A percentile compares a stretch with the other conserved stretches of the same genome.
phyloP scores from a whole-genome alignment of 108 stramenopile genomes.

The Fragilaria crotonensis region DNA sequence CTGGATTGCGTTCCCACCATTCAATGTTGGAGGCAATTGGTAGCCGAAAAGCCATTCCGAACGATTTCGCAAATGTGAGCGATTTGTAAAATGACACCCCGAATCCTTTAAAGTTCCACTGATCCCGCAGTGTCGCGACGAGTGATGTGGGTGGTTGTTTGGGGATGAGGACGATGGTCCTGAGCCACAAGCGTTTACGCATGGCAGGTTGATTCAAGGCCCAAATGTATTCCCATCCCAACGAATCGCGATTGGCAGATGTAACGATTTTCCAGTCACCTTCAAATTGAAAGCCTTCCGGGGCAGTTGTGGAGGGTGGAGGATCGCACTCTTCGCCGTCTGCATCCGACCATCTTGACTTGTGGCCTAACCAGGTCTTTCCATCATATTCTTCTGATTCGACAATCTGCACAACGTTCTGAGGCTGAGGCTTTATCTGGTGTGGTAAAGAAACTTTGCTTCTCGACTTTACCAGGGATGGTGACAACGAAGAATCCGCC shows the following conservation, averaged over 20 bases:
- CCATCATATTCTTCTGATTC: slow-evolving; percentile 47
- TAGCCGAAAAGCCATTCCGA: slow-evolving; percentile 51
- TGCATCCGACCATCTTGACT: slow-evolving; percentile 19
- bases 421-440: not conserved
- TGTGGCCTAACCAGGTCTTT: slow-evolving; percentile 23
- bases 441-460: too few species aligned
- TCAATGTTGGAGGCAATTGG: slow-evolving; percentile 60
- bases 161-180: slow-evolving; percentile 14
- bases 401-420: slow-evolving; percentile 17
- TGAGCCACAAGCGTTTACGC: slow-evolving; percentile 61
- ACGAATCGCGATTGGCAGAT: slow-evolving; percentile 34
- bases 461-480: too few species aligned
- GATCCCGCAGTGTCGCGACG: slow-evolving; percentile 20
- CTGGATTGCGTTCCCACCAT: slow-evolving; percentile 49
- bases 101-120: slow-evolving; percentile 76
- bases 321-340: slow-evolving; percentile 15
- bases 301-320: slow-evolving; percentile 24
- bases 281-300: slow-evolving; percentile 35
- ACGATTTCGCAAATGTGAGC: slow-evolving; percentile 29
- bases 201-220: slow-evolving; percentile 32
- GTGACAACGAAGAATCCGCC: too few species aligned
- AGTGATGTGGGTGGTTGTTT: not conserved
- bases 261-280: slow-evolving; percentile 81
- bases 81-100: slow-evolving; percentile 60
- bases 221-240: slow-evolving; percentile 70